phyloP scores from a whole-genome alignment of 1,284 basidiomycete species.

The Cronartium quercuum region DNA sequence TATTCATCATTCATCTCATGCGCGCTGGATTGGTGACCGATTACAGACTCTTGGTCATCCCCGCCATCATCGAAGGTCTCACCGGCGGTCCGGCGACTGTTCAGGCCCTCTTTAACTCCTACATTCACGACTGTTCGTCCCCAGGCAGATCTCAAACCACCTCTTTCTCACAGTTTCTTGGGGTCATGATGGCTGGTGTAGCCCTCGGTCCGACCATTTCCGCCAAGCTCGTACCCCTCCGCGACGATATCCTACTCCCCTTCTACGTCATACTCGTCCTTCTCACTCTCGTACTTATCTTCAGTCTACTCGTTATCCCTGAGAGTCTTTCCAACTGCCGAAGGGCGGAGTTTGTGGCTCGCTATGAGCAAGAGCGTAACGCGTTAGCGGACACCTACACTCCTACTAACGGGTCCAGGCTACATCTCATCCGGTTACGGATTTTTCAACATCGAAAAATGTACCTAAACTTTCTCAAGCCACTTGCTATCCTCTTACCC shows the following conservation, averaged over 20 bases:
- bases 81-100: background rate
- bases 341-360: background rate
- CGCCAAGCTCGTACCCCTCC: background rate
- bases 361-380: background rate
- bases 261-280: conserved; percentile 35
- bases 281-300: conserved; percentile 29
- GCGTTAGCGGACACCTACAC: background rate
- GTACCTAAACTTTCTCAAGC: background rate
- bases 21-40: background rate
- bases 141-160: background rate
- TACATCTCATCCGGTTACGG: background rate
- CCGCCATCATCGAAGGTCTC: background rate
- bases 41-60: background rate
- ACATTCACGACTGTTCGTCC: background rate
- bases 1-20: background rate
- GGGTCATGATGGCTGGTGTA: background rate
- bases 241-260: background rate
- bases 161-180: background rate
- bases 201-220: background rate
- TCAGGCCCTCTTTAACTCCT: background rate
- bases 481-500: background rate
- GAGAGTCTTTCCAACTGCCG: conserved; percentile 2
- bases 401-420: background rate
- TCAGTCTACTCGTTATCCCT: background rate
- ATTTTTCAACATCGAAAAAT: background rate